Percentiles rank a stretch among this genome's conserved stretches.
These are phyloP conservation scores for Gaeumannomyces sp. DNA, from an alignment of 2,329 filamentous ascomycete species.

Conservation along the genomic window DNA sequence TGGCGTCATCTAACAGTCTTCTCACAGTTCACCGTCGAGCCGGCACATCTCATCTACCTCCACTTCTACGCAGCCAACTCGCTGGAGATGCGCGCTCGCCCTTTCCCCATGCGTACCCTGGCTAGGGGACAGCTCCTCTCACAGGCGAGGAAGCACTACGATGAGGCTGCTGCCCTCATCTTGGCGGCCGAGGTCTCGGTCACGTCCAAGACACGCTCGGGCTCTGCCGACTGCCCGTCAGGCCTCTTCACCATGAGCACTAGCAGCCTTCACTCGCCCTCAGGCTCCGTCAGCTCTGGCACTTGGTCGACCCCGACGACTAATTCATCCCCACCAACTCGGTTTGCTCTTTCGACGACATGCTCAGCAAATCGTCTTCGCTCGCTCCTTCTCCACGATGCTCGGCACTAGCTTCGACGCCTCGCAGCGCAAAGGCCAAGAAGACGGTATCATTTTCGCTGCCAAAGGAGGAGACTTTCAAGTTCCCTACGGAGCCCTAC, in stretches of 20 bases:
- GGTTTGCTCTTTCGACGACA: conserved; percentile 31
- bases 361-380: conserved; percentile 19
- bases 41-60: conserved; percentile 51
- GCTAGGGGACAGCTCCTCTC: conserved; percentile 42
- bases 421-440: conserved; percentile 19
- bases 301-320: conserved; percentile 35
- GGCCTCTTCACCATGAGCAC: conserved; percentile 22
- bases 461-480: conserved; percentile 24
- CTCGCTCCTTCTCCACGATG: neutral
- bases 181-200: conserved; percentile 37
- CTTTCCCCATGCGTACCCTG: conserved; percentile 37
- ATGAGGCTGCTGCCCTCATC: conserved; percentile 41
- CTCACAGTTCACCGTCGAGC: conserved; percentile 32
- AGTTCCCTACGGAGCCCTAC: conserved; percentile 37
- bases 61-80: conserved; percentile 58
- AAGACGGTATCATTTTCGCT: conserved; percentile 41
- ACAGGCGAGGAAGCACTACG: conserved; percentile 47
- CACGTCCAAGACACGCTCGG: conserved; percentile 28
- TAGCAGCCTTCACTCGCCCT: conserved; percentile 40
- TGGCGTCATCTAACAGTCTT: neutral
- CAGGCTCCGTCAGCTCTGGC: conserved; percentile 38
- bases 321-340: conserved; percentile 42
- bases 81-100: conserved; percentile 49
- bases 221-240: conserved; percentile 22
- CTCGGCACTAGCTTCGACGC: conserved; percentile 6